Conservation (phyloP, 768 basidiomycete species). For the Cyclocybe aegerita region DNA sequence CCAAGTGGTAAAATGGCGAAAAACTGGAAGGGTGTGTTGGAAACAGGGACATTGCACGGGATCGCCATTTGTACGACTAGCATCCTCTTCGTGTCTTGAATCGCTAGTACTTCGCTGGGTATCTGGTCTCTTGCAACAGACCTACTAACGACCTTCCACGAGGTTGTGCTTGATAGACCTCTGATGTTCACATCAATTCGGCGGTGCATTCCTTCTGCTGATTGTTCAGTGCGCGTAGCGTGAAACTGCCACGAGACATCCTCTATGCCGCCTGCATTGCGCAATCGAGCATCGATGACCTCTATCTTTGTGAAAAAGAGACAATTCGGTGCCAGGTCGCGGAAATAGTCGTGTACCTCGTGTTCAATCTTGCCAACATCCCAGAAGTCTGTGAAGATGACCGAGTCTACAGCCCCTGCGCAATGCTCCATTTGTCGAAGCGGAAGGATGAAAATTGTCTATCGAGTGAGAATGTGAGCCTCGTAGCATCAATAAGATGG, state of each 20-base stretch:
- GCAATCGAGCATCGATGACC: slow-evolving; percentile 24
- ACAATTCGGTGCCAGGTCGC: slow-evolving; percentile 30
- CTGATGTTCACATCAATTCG: slow-evolving; percentile 8
- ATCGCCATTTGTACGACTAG: slow-evolving; percentile 33
- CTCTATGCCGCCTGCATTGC: slow-evolving; percentile 12
- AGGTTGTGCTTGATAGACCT: background rate
- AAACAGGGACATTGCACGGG: slow-evolving; percentile 3
- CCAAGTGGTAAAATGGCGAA: slow-evolving; percentile 47
- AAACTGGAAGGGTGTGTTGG: slow-evolving; percentile 20
- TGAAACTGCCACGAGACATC: slow-evolving; percentile 21
- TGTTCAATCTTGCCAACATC: slow-evolving; percentile 17
- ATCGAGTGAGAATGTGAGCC: background rate
- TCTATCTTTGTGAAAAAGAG: slow-evolving; percentile 41
- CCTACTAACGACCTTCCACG: slow-evolving; percentile 14
- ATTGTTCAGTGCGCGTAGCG: slow-evolving; percentile 15
- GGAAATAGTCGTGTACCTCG: slow-evolving; percentile 31
- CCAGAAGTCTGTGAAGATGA: slow-evolving; percentile 22
- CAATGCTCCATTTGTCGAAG: slow-evolving; percentile 30
- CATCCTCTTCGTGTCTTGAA: slow-evolving; percentile 18
- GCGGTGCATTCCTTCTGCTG: slow-evolving; percentile 5
- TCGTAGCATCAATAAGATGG: background rate
- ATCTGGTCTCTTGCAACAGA: slow-evolving; percentile 11
- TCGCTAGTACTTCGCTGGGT: slow-evolving; percentile 4
- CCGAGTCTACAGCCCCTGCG: slow-evolving; percentile 12
- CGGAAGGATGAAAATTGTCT: slow-evolving; percentile 39